These are phyloP conservation scores for Elsinoe arachidis DNA, from an alignment of 2,329 filamentous ascomycete species.

Conservation along the genomic window DNA sequence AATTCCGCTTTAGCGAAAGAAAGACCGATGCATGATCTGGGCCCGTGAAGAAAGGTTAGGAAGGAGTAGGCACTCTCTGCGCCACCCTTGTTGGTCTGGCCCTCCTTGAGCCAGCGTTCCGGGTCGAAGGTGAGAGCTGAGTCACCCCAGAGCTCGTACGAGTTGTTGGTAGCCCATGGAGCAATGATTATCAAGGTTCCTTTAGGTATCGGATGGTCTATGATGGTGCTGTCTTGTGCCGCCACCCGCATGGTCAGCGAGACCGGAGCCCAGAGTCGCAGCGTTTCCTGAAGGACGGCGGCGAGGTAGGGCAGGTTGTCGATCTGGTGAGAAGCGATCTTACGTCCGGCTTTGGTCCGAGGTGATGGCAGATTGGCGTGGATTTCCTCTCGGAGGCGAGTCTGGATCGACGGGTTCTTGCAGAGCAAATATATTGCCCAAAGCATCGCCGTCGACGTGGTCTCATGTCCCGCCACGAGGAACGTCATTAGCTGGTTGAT, in stretches of 20 bases:
- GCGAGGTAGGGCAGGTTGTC: conserved; percentile 71
- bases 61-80: conserved; percentile 68
- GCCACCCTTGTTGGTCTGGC: conserved; percentile 54
- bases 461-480: conserved; percentile 59
- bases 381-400: conserved; percentile 43
- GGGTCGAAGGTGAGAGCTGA: conserved; percentile 71
- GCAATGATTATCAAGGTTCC: conserved; percentile 60
- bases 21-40: conserved; percentile 75
- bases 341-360: conserved; percentile 25
- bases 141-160: conserved; percentile 61
- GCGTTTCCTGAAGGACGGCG: conserved; percentile 67
- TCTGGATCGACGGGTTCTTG: conserved; percentile 41
- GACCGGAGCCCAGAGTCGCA: conserved; percentile 66
- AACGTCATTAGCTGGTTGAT: conserved; percentile 87
- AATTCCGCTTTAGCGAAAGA: conserved; percentile 77
- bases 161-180: conserved; percentile 61
- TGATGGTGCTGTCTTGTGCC: conserved; percentile 54
- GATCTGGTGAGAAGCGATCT: conserved; percentile 49
- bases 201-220: conserved; percentile 57
- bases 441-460: conserved; percentile 45
- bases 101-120: conserved; percentile 60
- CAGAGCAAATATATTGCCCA: conserved; percentile 48
- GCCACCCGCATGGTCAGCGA: conserved; percentile 61
- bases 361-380: conserved; percentile 38
- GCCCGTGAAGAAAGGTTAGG: conserved; percentile 78